Base-by-base conservation (phyloP, 1,284 basidiomycete species). In the Ustilago shanxiensis region DNA sequence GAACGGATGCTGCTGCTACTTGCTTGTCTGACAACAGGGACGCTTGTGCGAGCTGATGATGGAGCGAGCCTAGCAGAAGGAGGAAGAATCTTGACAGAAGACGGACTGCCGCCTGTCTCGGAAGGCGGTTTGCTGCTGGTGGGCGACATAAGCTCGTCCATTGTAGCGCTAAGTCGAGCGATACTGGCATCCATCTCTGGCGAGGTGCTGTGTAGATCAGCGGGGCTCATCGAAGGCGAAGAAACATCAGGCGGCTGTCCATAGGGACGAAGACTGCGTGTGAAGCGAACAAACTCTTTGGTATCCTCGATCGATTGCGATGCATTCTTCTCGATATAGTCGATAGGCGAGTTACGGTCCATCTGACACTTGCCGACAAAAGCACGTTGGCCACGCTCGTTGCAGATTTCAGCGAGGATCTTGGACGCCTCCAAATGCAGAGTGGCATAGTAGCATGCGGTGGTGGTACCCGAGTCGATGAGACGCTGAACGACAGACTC, bases 331-430 rank as follows among this genome's bases (percentile, higher is more conserved):
- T 97, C 95, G 77, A 91, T 86, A 86, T 96, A 98, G 83, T 90
- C 88, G 13, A 88, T 86, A 0, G 93, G 91, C 47, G 88, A 89
- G 82, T 95, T 89, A 24, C 91, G 89, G 87, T 98, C 90, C 95
- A 98, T 98, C 87, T 94, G 95, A 87, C 95, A 98, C 91, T 96
- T 88, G 49, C 94, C 94, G 52, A 95, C 90, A 80, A 95, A 92
- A 0, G 93, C 94, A 53, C 95, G 90, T 87, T 98, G 95, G 22
- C 95, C 94, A 77, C 88, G 88, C 29, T 87, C 85, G 77, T 91
- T 89, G 45, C 93, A 90, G 28, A 93, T 90, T 53, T 94, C 90
- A 1, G 93, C 95, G 1, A 98, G 90, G 37, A 90, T 88, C 86
- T 93, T 93, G 10, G 93, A 93, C 0, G 92, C 90, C 69, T 93